Percentiles rank a stretch among this genome's conserved stretches.
These are phyloP conservation scores for Leptomonas seymouri DNA, from an alignment of 208 protist species.

Conservation along the genomic window DNA sequence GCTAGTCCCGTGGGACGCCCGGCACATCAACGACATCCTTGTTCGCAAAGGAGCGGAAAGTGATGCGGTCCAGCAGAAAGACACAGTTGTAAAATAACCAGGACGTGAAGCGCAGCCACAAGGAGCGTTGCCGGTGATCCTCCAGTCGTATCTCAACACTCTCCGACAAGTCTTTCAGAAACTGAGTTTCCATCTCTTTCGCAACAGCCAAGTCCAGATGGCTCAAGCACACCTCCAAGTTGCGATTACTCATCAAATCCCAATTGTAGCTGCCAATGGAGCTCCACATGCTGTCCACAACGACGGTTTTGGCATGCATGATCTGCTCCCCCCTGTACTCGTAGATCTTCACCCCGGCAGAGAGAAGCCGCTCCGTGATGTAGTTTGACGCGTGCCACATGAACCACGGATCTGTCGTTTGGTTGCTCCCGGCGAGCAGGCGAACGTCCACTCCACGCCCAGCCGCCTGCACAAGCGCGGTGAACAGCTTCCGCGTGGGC, in stretches of 20 bases:
- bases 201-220: constrained; percentile 70
- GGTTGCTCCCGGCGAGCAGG: constrained; percentile 80
- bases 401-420: constrained; percentile 90
- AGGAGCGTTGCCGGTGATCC: constrained; percentile 65
- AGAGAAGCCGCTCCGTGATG: constrained; percentile 80
- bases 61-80: constrained; percentile 71
- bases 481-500: constrained; percentile 80
- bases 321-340: constrained; percentile 88
- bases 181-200: constrained; percentile 87
- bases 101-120: constrained; percentile 69
- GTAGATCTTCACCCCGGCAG: constrained; percentile 84
- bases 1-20: constrained; percentile 8
- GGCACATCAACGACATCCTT: constrained; percentile 52
- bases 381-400: constrained; percentile 93
- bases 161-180: constrained; percentile 63
- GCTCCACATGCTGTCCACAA: constrained; percentile 92
- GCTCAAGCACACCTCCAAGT: constrained; percentile 89
- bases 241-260: constrained; percentile 93
- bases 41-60: constrained; percentile 70
- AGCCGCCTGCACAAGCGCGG: constrained; percentile 76
- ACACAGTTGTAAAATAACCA: constrained; percentile 86
- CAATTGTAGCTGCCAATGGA: constrained; percentile 94
- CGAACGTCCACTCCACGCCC: constrained; percentile 90
- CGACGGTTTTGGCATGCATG: constrained; percentile 94
- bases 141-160: constrained; percentile 75